A percentile compares a stretch with the other conserved stretches of the same genome.
Conservation (phyloP, 1,139 yeast species). For the Yamadazyma mexicana region DNA sequence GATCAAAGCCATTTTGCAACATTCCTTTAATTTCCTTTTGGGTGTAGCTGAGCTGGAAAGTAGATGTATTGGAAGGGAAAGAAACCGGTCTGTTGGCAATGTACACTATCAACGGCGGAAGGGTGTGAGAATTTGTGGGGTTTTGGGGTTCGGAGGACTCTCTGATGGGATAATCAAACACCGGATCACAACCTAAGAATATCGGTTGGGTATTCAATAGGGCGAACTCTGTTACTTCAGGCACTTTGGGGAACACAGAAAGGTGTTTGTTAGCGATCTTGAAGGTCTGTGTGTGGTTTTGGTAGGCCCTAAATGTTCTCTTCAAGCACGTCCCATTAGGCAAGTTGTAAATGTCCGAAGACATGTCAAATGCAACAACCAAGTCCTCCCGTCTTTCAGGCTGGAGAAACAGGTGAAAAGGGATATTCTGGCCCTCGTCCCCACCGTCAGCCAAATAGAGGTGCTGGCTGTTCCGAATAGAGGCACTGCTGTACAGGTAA, state of each 20-base stretch:
- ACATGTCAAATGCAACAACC: conserved; percentile 38
- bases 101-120: conserved; percentile 59
- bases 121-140: neutral
- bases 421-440: conserved; percentile 46
- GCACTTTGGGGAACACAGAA: neutral
- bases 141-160: neutral
- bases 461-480: conserved; percentile 19
- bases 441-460: conserved; percentile 46
- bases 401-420: conserved; percentile 38
- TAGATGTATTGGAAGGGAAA: conserved; percentile 54
- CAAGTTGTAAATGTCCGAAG: conserved; percentile 36
- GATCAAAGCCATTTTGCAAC: conserved; percentile 51
- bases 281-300: conserved; percentile 13
- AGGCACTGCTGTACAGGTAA: conserved; percentile 15
- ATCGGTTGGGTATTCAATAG: neutral
- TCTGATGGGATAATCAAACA: conserved; percentile 7
- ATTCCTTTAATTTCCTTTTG: conserved; percentile 40
- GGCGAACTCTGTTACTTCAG: neutral
- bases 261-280: neutral
- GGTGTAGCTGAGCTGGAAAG: conserved; percentile 56
- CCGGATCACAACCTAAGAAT: conserved; percentile 3
- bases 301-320: conserved; percentile 23
- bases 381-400: conserved; percentile 31
- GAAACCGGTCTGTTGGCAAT: conserved; percentile 45
- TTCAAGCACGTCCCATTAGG: conserved; percentile 39